Percentiles rank a stretch among this genome's conserved stretches.
Conservation (phyloP, 768 basidiomycete genomes). For the Rhodotorula babjevae region DNA sequence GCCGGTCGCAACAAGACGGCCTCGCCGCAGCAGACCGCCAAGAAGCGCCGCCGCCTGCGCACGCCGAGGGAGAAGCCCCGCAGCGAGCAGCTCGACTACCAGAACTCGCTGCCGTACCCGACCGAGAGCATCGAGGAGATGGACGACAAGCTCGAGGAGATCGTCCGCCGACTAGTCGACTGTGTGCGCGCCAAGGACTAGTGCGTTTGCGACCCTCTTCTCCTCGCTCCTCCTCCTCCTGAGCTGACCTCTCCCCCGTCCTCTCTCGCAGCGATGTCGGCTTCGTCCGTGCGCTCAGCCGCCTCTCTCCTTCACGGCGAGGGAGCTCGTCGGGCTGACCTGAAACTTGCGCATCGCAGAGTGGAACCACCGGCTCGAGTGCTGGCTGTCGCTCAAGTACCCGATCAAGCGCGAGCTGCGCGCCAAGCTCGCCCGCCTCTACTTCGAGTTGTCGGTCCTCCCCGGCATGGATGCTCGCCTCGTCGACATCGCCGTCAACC, state of each 20-base stretch:
- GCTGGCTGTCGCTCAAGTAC: slow-evolving; percentile 75
- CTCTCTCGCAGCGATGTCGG: slow-evolving; percentile 30
- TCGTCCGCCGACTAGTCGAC: slow-evolving; percentile 57
- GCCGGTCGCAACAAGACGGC: slow-evolving; percentile 6
- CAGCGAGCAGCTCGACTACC: slow-evolving; percentile 38
- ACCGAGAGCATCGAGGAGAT: slow-evolving; percentile 50
- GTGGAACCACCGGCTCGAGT: slow-evolving; percentile 44
- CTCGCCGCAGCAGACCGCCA: neutral
- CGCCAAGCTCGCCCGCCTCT: slow-evolving; percentile 67
- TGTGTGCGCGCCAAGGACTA: slow-evolving; percentile 74
- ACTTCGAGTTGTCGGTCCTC: slow-evolving; percentile 61
- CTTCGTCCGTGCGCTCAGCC: slow-evolving; percentile 17
- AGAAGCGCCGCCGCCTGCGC: slow-evolving; percentile 19
- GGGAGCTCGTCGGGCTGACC: no score
- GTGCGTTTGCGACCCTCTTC: slow-evolving; percentile 49
- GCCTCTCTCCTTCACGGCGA: neutral
- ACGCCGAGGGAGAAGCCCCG: slow-evolving; percentile 33
- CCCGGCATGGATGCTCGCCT: slow-evolving; percentile 70
- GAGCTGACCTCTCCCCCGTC: neutral
- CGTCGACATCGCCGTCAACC: slow-evolving; percentile 64
- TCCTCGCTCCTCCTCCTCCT: no score
- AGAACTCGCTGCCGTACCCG: slow-evolving; percentile 47
- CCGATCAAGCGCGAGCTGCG: slow-evolving; percentile 76
- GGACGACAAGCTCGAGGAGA: slow-evolving; percentile 49
- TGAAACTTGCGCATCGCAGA: slow-evolving; percentile 27